Evolutionary conservation across 805 yeast genomes (phyloP), one percentile per base, ranked within the genome.

Genomic region (Starmerella sirachaensis): DNA sequence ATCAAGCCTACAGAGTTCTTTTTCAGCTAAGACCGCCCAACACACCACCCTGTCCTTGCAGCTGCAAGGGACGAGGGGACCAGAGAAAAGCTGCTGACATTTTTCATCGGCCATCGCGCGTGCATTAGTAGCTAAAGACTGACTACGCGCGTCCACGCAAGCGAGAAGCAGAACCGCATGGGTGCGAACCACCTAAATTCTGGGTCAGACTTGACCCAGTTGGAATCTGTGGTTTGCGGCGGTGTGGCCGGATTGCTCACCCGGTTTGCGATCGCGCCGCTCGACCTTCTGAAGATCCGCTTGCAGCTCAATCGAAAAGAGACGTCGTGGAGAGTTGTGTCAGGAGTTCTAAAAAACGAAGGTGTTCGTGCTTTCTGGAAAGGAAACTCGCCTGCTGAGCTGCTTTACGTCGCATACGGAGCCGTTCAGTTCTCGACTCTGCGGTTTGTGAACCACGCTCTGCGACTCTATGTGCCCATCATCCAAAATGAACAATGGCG

Each of bases 321-420:
- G 1, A 13, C 37, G 2, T 27, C 57, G 6, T 13, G 42, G 13
- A 35, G 36, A 2, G 49, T 76, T 0, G 55, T 72, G 32, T 45
- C 43, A 11, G 56, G 62, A 1, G 67, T 84, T 1, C 45, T 68
- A 1, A 54, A 56, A 14, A 65, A 72, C 23, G 97, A 88, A 57
- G 93, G 94, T 1, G 29, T 77, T 0, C 43, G 57, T 7, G 88
- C 84, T 0, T 64, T 88, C n/a, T 91, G 97, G 97, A 86, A 85
- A 56, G 98, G 98, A 0, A 91, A 91, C 54, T 68, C 83, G 0
- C 94, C 98, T 0, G 98, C 97, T 0, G 84, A 84, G 46, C 57
- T 75, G 26, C 71, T 91, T 74, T 91, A 91, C 52, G 62, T 88
- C 11, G 48, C 80, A 9, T 91, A 88, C 51, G 95, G 97, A 10